A percentile compares a stretch with the other conserved stretches of the same genome.
These are phyloP conservation scores for Athelia psychrophila DNA, from an alignment of 1,284 basidiomycete genomes.

Conservation along the genomic window DNA sequence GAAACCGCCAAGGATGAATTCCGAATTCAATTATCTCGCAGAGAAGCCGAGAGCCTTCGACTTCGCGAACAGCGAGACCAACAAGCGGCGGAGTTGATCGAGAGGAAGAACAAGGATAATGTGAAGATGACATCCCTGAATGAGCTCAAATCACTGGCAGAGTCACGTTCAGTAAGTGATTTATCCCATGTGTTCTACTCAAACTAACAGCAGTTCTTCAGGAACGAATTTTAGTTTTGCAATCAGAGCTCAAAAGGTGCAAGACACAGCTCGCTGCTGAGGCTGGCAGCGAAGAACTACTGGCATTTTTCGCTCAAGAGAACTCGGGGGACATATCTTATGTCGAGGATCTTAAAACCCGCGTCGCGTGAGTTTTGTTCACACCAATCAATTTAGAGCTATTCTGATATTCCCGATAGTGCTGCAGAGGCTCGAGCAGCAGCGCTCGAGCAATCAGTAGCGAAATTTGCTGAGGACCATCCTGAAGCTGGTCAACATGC, in stretches of 20 bases:
- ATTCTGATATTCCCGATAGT: slow-evolving; percentile 31
- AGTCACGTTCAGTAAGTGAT: slow-evolving; percentile 59
- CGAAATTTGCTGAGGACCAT: slow-evolving; percentile 39
- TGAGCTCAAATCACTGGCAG: slow-evolving; percentile 71
- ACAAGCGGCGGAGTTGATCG: slow-evolving; percentile 65
- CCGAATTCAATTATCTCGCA: slow-evolving; percentile 53
- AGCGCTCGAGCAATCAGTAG: slow-evolving; percentile 51
- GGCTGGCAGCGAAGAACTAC: slow-evolving; percentile 68
- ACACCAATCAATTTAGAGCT: slow-evolving; percentile 6
- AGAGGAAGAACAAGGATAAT: slow-evolving; percentile 67
- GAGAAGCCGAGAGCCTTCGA: slow-evolving; percentile 74
- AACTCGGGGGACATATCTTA: slow-evolving; percentile 57
- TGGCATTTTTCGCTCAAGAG: slow-evolving; percentile 67
- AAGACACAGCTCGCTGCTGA: slow-evolving; percentile 79
- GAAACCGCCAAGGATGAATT: slow-evolving; percentile 54
- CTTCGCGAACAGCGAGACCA: slow-evolving; percentile 85
- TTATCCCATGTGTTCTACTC: neutral
- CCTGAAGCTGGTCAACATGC: slow-evolving; percentile 48
- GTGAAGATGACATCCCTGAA: slow-evolving; percentile 64
- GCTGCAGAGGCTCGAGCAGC: slow-evolving; percentile 47
- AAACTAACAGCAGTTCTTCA: slow-evolving; percentile 21
- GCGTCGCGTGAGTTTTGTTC: slow-evolving; percentile 49
- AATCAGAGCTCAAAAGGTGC: slow-evolving; percentile 75
- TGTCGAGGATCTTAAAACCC: slow-evolving; percentile 58
- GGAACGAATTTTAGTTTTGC: slow-evolving; percentile 74